Evolutionary conservation across 495 filamentous ascomycete genomes (phyloP).

Genomic region (Rhizodiscina lignyota): DNA sequence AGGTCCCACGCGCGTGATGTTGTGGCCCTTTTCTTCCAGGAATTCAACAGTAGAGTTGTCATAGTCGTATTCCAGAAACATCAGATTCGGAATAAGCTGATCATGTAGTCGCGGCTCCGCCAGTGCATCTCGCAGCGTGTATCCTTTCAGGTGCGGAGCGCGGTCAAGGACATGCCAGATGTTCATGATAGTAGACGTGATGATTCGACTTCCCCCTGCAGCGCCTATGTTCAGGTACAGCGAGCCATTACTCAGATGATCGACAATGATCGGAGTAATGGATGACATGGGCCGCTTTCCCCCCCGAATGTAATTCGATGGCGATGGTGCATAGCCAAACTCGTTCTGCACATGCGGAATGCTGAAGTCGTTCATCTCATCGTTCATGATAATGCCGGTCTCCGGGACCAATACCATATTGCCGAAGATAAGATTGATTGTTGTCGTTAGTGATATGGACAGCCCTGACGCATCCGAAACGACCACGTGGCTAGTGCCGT

Average conservation of each 20-base stretch:
- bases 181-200: conserved; percentile 64
- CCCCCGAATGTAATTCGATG: conserved; percentile 68
- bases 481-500: conserved; percentile 62
- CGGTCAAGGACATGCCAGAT: conserved; percentile 60
- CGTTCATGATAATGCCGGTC: conserved; percentile 77
- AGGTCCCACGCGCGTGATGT: conserved; percentile 52
- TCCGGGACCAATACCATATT: conserved; percentile 60
- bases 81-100: conserved; percentile 57
- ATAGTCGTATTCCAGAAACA: conserved; percentile 53
- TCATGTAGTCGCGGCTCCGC: conserved; percentile 60
- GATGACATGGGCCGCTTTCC: conserved; percentile 69
- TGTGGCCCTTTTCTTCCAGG: conserved; percentile 47
- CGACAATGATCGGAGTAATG: conserved; percentile 62
- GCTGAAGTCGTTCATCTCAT: conserved; percentile 86
- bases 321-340: conserved; percentile 69
- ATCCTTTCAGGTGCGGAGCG: too few relatives aligned
- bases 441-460: conserved; percentile 59
- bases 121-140: conserved; percentile 42
- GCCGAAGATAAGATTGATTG: conserved; percentile 76
- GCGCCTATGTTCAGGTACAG: conserved; percentile 58
- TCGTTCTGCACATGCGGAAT: conserved; percentile 57
- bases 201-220: conserved; percentile 72
- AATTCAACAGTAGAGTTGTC: conserved; percentile 48
- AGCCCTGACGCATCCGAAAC: conserved; percentile 52
- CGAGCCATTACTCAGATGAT: conserved; percentile 37